These are phyloP conservation scores for Nicotiana otophora DNA, from an alignment of 257 asterid genomes.

Conservation along the genomic window DNA sequence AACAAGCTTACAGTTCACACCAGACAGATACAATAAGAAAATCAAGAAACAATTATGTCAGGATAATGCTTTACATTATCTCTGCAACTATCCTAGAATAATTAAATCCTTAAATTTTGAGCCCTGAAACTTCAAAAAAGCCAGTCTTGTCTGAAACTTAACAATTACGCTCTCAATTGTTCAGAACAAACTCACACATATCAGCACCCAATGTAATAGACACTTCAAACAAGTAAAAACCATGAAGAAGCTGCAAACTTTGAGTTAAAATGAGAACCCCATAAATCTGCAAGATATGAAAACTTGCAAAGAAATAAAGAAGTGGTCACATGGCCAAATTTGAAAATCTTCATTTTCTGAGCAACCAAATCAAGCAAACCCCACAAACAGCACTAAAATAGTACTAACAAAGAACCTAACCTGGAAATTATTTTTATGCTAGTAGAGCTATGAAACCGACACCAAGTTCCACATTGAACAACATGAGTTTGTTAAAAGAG, in stretches of 20 bases:
- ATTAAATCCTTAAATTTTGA: constrained; percentile 18
- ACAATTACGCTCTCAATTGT: constrained; percentile 29
- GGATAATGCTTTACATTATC: constrained; percentile 23
- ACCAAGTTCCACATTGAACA: constrained; percentile 24
- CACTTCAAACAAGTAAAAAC: constrained; percentile 17
- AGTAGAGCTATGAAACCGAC: constrained; percentile 21
- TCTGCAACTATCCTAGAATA: constrained; percentile 15
- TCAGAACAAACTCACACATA: constrained; percentile 19
- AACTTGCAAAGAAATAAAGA: background rate
- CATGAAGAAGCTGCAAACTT: constrained; percentile 21
- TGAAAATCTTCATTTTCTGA: constrained; percentile 14
- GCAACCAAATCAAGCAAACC: constrained; percentile 23
- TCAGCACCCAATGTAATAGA: background rate
- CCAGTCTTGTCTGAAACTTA: constrained; percentile 35
- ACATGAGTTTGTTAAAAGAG: constrained; percentile 23
- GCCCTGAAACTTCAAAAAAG: constrained; percentile 19
- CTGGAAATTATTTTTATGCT: background rate
- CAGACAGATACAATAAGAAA: constrained; percentile 21
- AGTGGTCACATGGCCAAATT: background rate
- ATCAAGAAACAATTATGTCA: constrained; percentile 22
- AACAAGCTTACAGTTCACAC: constrained; percentile 34
- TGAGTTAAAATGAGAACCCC: background rate
- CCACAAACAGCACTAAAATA: constrained; percentile 11
- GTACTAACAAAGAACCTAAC: background rate
- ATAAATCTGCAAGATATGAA: background rate